Evolutionary conservation across 2,329 filamentous ascomycete species (phyloP), one percentile per base, ranked within the genome.

Genomic region (Clonostachys rosea): DNA sequence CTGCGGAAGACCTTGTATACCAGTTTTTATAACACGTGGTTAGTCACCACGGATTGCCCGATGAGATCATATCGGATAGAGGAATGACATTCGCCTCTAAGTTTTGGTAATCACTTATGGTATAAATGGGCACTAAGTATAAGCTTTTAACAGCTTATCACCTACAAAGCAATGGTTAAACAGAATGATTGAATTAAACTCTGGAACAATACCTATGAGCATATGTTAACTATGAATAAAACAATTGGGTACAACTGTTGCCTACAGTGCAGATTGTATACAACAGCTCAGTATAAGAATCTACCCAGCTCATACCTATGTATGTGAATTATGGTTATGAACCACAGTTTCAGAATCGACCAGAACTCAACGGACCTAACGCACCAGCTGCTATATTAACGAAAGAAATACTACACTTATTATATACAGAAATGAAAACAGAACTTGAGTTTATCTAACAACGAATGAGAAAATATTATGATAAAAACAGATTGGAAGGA

Each of bases 401-500:
- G 16, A 20, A 20, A 14, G 34, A 18, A 18, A 18, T 18, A 18
- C 5, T 18, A 18, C 18, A 18, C 18, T 18, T 5, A 18, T 18
- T 18, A 18, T 5, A 18, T 5, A 18, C 18, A 18, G 18, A 18
- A 18, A 18, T 50, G 47, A 34, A 47, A n/a, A 49, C 20, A 49
- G 16, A 51, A 44, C 37, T 49, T 3, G 18, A 47, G 45, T 45
- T 45, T 43, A 42, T 52, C 11, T 17, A 45, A 17, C 41, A 34
- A 44, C 14, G 34, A 42, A 50, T 52, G 48, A 44, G 35, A 16
- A 45, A 47, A 34, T 54, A 54, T 16, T 44, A 45, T 44, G 48
- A 54, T 46, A 16, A 43, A n/a, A 50, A 52, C 47, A 54, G 44
- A 45, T 45, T 51, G 45, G 49, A 52, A 30, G 34, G 36, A 54